phyloP scores from a whole-genome alignment of 2,329 filamentous ascomycete genomes.

The Fusarium pseudocircinatum region DNA sequence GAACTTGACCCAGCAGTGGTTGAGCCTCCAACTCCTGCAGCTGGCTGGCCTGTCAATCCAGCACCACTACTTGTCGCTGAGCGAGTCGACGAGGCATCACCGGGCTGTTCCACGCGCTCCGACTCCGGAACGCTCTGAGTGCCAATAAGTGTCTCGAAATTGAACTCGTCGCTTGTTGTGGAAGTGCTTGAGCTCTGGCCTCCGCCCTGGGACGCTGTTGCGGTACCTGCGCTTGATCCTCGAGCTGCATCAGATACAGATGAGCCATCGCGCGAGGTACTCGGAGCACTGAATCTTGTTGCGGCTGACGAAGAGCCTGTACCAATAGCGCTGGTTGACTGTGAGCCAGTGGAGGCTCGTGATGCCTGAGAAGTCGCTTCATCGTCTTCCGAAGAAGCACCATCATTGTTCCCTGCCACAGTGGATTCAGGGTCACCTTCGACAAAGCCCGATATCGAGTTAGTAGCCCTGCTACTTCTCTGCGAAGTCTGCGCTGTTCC shows the following conservation, averaged over 20 bases:
- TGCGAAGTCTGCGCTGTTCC: background rate
- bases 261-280: fast-evolving
- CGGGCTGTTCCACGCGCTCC: background rate
- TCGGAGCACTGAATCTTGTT: background rate
- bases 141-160: background rate
- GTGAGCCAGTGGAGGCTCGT: background rate
- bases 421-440: background rate
- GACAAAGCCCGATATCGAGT: background rate
- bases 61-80: background rate
- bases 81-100: background rate
- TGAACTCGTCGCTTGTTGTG: background rate
- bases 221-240: background rate
- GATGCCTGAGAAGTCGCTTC: background rate
- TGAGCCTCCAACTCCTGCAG: background rate
- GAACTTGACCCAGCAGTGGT: background rate
- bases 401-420: fast-evolving
- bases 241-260: background rate
- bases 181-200: background rate
- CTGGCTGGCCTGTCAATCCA: background rate
- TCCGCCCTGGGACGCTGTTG: background rate
- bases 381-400: background rate
- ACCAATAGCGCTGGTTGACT: fast-evolving
- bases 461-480: background rate
- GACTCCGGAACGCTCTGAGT: constrained; percentile 11
- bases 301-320: background rate